phyloP scores from a whole-genome alignment of 495 filamentous ascomycete genomes.

The Neurospora sp. region DNA sequence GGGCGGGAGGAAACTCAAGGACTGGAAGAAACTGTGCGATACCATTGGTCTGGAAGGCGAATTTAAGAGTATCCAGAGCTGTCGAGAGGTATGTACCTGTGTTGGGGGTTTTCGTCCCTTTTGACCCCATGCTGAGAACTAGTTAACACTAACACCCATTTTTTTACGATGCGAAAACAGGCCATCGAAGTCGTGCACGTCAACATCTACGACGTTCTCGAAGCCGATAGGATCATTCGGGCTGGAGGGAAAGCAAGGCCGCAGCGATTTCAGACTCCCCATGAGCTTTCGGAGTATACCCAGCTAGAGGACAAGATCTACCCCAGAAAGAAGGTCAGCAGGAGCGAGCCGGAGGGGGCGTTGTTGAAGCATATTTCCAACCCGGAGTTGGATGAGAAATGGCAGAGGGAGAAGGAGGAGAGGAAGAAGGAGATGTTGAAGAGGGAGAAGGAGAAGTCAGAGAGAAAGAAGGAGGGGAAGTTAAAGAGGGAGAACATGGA shows the following conservation, averaged over 20 bases:
- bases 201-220: not conserved
- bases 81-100: not conserved
- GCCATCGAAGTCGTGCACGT: not conserved
- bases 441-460: not conserved
- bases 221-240: rapidly evolving
- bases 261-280: no score
- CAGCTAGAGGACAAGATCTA: no score
- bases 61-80: not conserved
- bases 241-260: no score
- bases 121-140: not conserved
- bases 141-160: not conserved
- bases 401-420: not conserved
- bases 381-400: not conserved
- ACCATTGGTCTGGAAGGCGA: not conserved
- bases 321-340: not conserved
- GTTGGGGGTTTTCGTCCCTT: not conserved
- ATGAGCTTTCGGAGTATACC: no score
- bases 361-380: not conserved
- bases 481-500: not conserved
- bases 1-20: not conserved
- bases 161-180: not conserved
- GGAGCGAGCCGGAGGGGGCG: not conserved
- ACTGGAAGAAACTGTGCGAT: not conserved
- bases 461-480: not conserved
- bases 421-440: not conserved